phyloP scores from a whole-genome alignment of 768 basidiomycete genomes.

The Collybiopsis confluens region DNA sequence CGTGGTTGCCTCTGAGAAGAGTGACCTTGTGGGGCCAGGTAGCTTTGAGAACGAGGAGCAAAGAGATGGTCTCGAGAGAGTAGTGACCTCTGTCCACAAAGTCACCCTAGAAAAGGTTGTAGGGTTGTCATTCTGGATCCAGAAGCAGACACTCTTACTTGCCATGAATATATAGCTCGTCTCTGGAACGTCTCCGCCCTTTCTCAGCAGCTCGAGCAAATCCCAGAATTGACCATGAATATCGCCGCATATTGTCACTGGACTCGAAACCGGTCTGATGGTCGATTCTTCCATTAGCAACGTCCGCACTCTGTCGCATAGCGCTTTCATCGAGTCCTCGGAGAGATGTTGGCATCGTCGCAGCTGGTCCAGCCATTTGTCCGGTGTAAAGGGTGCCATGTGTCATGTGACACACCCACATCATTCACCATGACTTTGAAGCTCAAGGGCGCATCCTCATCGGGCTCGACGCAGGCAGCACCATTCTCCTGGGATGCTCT shows the following conservation, averaged over 20 bases:
- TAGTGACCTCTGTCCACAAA: constrained; percentile 98
- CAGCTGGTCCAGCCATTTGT: constrained; percentile 87
- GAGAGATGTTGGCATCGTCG: constrained; percentile 83
- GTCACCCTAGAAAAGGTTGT: constrained; percentile 63
- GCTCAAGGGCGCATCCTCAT: constrained; percentile 6
- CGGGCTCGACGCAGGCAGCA: neutral
- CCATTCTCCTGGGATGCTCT: constrained; percentile 4
- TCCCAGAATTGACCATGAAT: constrained; percentile 99
- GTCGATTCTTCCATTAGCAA: constrained; percentile 96
- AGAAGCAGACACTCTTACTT: constrained; percentile 45
- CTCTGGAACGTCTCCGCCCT: constrained; percentile 82
- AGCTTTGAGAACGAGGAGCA: constrained; percentile 86
- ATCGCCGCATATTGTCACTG: constrained; percentile 94
- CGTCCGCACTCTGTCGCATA: constrained; percentile 86
- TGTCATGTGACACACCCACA: constrained; percentile 11
- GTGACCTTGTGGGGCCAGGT: constrained; percentile 94
- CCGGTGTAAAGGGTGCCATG: constrained; percentile 41
- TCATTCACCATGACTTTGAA: constrained; percentile 11
- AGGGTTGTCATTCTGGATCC: constrained; percentile 6
- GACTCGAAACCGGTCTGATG: constrained; percentile 92
- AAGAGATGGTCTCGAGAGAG: constrained; percentile 90
- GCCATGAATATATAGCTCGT: constrained; percentile 96
- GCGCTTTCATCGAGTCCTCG: constrained; percentile 88
- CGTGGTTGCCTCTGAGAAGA: constrained; percentile 91
- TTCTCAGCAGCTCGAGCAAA: constrained; percentile 80